Conservation (phyloP, 805 yeast genomes). For the Yamadazyma sp. region DNA sequence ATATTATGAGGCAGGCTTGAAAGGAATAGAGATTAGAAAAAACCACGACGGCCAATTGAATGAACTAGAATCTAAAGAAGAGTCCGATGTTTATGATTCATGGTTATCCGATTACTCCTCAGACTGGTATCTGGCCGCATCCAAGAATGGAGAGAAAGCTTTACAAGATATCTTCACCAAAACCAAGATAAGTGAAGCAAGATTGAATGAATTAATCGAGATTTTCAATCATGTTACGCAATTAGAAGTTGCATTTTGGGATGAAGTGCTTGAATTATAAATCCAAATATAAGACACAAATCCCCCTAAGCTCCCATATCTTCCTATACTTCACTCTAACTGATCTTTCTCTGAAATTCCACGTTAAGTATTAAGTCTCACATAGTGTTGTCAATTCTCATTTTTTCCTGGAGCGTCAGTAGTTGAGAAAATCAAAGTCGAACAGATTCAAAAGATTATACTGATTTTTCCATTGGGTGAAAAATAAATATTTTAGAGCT, state of each 20-base stretch:
- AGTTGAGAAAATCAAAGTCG: too few relatives aligned
- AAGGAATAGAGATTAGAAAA: conserved; percentile 17
- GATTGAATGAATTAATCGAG: conserved; percentile 49
- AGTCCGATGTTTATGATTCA: conserved; percentile 32
- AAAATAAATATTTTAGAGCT: too few relatives aligned
- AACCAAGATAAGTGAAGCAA: conserved; percentile 34
- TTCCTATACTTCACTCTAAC: too few relatives aligned
- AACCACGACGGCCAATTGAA: conserved; percentile 5
- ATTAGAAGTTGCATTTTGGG: conserved; percentile 71
- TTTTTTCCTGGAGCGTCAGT: too few relatives aligned
- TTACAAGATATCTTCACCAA: conserved; percentile 42
- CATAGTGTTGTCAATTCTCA: too few relatives aligned
- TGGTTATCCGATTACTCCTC: conserved; percentile 67
- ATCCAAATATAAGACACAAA: too few relatives aligned
- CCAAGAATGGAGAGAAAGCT: conserved; percentile 45
- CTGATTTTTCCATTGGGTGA: too few relatives aligned
- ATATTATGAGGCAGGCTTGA: conserved; percentile 54
- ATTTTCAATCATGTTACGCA: conserved; percentile 58
- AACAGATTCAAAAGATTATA: too few relatives aligned
- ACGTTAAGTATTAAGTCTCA: too few relatives aligned
- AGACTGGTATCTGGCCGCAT: conserved; percentile 55
- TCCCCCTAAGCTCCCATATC: too few relatives aligned
- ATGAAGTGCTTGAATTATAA: conserved; percentile 30
- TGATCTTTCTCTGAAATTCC: too few relatives aligned
- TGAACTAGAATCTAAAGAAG: conserved; percentile 13